phyloP scores from a whole-genome alignment of 2,329 filamentous ascomycete genomes.

The Pseudogymnoascus sp. region DNA sequence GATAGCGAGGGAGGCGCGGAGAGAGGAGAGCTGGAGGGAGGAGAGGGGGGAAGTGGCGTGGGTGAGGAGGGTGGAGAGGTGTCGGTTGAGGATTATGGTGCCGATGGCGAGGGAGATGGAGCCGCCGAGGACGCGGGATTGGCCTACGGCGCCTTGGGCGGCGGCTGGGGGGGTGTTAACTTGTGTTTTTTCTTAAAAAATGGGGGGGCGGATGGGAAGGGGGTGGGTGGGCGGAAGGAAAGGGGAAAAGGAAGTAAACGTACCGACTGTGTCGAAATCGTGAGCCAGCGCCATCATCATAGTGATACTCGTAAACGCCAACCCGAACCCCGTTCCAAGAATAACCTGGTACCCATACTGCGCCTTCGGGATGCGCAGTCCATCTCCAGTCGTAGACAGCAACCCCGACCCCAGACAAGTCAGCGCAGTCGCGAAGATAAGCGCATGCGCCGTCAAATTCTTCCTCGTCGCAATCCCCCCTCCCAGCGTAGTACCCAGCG shows the following conservation, averaged over 20 bases:
- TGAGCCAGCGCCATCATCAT: slow-evolving; percentile 49
- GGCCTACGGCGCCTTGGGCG: slow-evolving; percentile 51
- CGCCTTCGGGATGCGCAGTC: slow-evolving; percentile 11
- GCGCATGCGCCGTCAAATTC: slow-evolving; percentile 46
- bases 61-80: slow-evolving; percentile 15
- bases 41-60: background rate
- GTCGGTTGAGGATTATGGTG: slow-evolving; percentile 46
- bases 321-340: slow-evolving; percentile 51
- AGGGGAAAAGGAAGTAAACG: background rate
- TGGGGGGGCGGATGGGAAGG: background rate
- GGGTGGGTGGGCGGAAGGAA: no score
- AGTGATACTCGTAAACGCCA: slow-evolving; percentile 27
- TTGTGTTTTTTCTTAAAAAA: no score
- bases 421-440: slow-evolving; percentile 42
- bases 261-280: slow-evolving; percentile 32
- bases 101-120: slow-evolving; percentile 51
- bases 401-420: slow-evolving; percentile 46
- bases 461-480: slow-evolving; percentile 45
- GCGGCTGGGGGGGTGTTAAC: slow-evolving; percentile 34
- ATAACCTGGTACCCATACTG: slow-evolving; percentile 47
- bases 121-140: slow-evolving; percentile 52
- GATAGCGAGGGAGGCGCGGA: background rate
- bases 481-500: slow-evolving; percentile 47
- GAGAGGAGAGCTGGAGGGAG: background rate
- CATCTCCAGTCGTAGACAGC: slow-evolving; percentile 33